A percentile compares a stretch with the other conserved stretches of the same genome.
Conservation (phyloP, 768 basidiomycete genomes). For the Trichaptum fuscoviolaceum region DNA sequence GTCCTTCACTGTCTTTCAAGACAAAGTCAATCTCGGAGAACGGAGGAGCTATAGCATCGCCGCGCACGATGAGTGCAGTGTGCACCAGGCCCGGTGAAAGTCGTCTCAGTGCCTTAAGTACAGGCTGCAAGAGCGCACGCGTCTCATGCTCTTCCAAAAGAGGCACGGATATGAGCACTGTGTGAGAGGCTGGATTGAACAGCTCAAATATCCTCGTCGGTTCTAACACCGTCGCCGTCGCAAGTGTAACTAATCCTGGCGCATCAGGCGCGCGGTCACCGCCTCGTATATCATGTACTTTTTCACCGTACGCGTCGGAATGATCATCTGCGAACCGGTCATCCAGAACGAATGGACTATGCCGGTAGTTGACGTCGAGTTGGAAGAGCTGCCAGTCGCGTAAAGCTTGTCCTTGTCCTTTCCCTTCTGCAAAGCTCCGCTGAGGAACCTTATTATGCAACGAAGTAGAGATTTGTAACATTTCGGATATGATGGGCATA, state of each 20-base stretch:
- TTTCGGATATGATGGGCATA: conserved; percentile 39
- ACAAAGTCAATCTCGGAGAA: neutral
- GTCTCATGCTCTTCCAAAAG: conserved; percentile 1
- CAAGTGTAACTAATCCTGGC: conserved; percentile 22
- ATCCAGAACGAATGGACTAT: conserved; percentile 44
- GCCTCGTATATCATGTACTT: conserved; percentile 24
- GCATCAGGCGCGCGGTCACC: conserved; percentile 46
- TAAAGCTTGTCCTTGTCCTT: conserved; percentile 1
- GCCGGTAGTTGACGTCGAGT: conserved; percentile 50
- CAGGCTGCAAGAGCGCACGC: neutral
- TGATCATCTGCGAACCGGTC: conserved; percentile 24
- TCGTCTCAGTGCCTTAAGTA: neutral
- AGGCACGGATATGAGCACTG: conserved; percentile 36
- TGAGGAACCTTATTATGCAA: conserved; percentile 17
- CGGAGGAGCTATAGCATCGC: neutral
- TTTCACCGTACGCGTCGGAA: conserved; percentile 13
- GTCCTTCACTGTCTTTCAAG: conserved; percentile 11
- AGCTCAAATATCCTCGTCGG: conserved; percentile 29
- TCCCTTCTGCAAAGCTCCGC: conserved; percentile 16
- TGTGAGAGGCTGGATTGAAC: conserved; percentile 32
- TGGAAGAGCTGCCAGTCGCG: conserved; percentile 27
- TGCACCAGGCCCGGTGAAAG: neutral
- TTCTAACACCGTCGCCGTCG: conserved; percentile 3
- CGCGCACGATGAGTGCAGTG: neutral
- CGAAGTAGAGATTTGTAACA: conserved; percentile 35